These are phyloP conservation scores for Cicer pinnatifidum DNA, from an alignment of 306 rosid genomes.

Conservation along the genomic window DNA sequence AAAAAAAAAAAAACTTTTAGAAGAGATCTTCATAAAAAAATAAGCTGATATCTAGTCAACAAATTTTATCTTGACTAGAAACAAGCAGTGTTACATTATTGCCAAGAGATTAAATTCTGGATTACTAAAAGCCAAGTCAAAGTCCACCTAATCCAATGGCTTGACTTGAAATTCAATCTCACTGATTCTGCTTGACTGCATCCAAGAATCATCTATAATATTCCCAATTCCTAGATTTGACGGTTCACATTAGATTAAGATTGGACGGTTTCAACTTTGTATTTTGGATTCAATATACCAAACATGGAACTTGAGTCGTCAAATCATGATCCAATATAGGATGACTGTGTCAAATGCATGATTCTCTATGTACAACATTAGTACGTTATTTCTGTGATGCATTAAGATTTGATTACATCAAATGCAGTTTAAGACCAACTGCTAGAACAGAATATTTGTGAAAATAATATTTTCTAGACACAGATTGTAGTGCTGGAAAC, in stretches of 20 bases:
- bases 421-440: conserved; percentile 2
- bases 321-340: conserved; percentile 1
- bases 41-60: conserved; percentile 41
- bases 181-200: background rate
- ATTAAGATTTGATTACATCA: background rate
- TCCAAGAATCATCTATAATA: background rate
- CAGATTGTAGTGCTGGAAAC: conserved; percentile 4
- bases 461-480: conserved; percentile 22
- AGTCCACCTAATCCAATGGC: conserved; percentile 42
- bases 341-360: background rate
- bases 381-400: background rate
- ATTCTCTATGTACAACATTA: background rate
- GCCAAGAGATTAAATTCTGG: conserved; percentile 38
- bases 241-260: background rate
- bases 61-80: conserved; percentile 44
- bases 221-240: conserved; percentile 1
- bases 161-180: conserved; percentile 39
- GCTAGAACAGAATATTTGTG: conserved; percentile 8
- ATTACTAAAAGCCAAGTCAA: conserved; percentile 48
- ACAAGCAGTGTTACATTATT: background rate
- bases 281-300: too few relatives aligned
- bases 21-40: conserved; percentile 4
- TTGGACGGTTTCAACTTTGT: background rate
- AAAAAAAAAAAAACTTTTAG: background rate
- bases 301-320: background rate